A percentile compares a stretch with the other conserved stretches of the same genome.
Conservation (phyloP, 129 eudicot genomes). For the Mikania micrantha region DNA sequence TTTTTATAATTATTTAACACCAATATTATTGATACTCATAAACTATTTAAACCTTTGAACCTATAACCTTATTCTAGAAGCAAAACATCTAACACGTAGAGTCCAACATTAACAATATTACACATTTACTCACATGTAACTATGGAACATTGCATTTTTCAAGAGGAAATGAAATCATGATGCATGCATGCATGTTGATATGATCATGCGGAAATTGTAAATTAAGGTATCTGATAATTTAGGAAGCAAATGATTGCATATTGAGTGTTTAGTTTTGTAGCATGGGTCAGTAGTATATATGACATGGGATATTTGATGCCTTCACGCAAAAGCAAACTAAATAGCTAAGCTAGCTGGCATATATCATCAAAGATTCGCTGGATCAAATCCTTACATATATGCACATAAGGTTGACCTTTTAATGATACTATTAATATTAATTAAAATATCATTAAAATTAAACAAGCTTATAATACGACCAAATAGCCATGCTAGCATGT, state of each 20-base stretch:
- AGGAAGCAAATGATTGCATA: conserved; percentile 23
- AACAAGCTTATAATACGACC: too few species aligned
- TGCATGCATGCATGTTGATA: conserved; percentile 12
- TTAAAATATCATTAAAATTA: neutral
- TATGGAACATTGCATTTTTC: neutral
- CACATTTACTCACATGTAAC: neutral
- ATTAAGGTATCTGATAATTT: conserved; percentile 20
- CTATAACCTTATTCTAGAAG: too few species aligned
- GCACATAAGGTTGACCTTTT: conserved; percentile 20
- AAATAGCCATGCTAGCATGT: too few species aligned
- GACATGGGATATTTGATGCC: conserved; percentile 31
- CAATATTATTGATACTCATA: too few species aligned
- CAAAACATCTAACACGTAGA: too few species aligned
- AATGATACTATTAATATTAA: neutral
- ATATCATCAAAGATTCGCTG: conserved; percentile 24
- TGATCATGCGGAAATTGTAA: conserved; percentile 17
- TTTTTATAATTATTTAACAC: too few species aligned
- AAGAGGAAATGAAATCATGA: neutral
- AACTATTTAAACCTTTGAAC: too few species aligned
- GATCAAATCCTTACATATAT: conserved; percentile 25
- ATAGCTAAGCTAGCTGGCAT: conserved; percentile 29
- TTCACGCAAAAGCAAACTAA: conserved; percentile 34
- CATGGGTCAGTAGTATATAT: conserved; percentile 9
- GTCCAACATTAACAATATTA: too few species aligned
- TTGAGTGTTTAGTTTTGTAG: conserved; percentile 21